These are phyloP conservation scores for Colletotrichum costaricense DNA, from an alignment of 2,329 filamentous ascomycete species.

Conservation along the genomic window DNA sequence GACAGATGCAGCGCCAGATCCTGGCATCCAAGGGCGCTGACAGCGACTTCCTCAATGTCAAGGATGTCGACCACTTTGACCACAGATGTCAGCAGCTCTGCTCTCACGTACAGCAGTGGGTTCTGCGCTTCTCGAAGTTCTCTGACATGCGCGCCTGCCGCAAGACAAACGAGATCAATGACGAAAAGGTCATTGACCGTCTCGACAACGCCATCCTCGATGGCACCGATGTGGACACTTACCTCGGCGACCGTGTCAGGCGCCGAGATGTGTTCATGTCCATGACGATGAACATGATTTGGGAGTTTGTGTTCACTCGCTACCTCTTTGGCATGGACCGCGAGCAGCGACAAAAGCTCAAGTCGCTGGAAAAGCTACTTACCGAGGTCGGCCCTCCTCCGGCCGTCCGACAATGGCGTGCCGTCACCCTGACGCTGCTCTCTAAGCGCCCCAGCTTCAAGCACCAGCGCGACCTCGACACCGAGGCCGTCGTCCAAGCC, in stretches of 20 bases:
- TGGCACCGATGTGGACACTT: conserved; percentile 90
- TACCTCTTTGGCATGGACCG: conserved; percentile 99
- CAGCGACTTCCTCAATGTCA: conserved; percentile 79
- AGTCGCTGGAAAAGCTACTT: conserved; percentile 92
- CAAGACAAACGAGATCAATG: conserved; percentile 83
- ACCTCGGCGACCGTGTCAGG: conserved; percentile 87
- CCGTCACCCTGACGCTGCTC: conserved; percentile 91
- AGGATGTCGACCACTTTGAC: conserved; percentile 96
- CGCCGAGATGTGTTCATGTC: conserved; percentile 98
- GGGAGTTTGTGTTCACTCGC: conserved; percentile 97
- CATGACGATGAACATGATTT: conserved; percentile 98
- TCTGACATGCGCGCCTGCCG: conserved; percentile 92
- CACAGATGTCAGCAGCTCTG: conserved; percentile 93
- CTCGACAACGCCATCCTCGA: conserved; percentile 96
- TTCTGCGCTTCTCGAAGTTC: conserved; percentile 96
- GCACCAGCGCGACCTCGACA: conserved; percentile 86
- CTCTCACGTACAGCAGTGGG: conserved; percentile 97
- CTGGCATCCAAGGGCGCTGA: conserved; percentile 70
- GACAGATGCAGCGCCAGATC: conserved; percentile 63
- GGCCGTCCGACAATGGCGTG: conserved; percentile 97
- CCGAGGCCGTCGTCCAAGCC: conserved; percentile 93
- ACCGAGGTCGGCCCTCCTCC: conserved; percentile 86
- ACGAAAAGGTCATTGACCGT: conserved; percentile 93
- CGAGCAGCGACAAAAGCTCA: conserved; percentile 97
- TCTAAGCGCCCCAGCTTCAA: conserved; percentile 84